These are phyloP conservation scores for Zygoascus sp. DNA, from an alignment of 1,139 yeast genomes.

Conservation along the genomic window DNA sequence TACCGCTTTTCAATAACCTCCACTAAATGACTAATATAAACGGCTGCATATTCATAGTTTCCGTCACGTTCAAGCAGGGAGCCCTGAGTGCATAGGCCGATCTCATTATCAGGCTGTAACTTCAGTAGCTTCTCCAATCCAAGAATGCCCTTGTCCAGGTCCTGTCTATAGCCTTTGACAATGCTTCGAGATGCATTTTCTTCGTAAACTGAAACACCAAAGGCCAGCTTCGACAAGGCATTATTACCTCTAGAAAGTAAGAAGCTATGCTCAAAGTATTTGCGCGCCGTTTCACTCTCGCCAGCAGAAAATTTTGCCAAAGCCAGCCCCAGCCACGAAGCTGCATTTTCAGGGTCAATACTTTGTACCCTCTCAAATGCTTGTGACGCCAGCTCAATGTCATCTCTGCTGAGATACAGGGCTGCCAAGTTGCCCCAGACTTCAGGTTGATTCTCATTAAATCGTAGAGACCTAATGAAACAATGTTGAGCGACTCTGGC, in stretches of 20 bases:
- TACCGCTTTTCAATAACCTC: slow-evolving; percentile 51
- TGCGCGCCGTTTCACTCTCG: slow-evolving; percentile 46
- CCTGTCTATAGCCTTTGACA: slow-evolving; percentile 14
- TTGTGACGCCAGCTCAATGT: slow-evolving; percentile 65
- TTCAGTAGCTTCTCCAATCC: slow-evolving; percentile 72
- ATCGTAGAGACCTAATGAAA: slow-evolving; percentile 71
- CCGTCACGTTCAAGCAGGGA: slow-evolving; percentile 61
- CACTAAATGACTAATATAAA: slow-evolving; percentile 47
- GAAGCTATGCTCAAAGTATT: slow-evolving; percentile 70
- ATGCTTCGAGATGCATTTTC: slow-evolving; percentile 15
- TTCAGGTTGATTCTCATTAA: slow-evolving; percentile 62
- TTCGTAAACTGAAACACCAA: slow-evolving; percentile 56
- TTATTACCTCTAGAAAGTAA: slow-evolving; percentile 69
- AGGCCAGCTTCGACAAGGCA: slow-evolving; percentile 66
- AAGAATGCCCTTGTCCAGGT: slow-evolving; percentile 48
- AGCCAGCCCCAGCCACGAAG: slow-evolving; percentile 90
- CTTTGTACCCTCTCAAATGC: slow-evolving; percentile 75
- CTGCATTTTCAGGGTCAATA: slow-evolving; percentile 68
- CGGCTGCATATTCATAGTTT: slow-evolving; percentile 52
- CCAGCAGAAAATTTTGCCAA: slow-evolving; percentile 60
- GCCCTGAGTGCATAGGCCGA: slow-evolving; percentile 53
- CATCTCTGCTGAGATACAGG: slow-evolving; percentile 65
- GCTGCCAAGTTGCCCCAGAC: slow-evolving; percentile 84
- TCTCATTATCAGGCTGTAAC: slow-evolving; percentile 57
- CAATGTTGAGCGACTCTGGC: slow-evolving; percentile 87